A percentile compares a stretch with the other conserved stretches of the same genome.
These are phyloP conservation scores for Raphanus hybrid DNA, from an alignment of 441 rosid genomes.

Conservation along the genomic window DNA sequence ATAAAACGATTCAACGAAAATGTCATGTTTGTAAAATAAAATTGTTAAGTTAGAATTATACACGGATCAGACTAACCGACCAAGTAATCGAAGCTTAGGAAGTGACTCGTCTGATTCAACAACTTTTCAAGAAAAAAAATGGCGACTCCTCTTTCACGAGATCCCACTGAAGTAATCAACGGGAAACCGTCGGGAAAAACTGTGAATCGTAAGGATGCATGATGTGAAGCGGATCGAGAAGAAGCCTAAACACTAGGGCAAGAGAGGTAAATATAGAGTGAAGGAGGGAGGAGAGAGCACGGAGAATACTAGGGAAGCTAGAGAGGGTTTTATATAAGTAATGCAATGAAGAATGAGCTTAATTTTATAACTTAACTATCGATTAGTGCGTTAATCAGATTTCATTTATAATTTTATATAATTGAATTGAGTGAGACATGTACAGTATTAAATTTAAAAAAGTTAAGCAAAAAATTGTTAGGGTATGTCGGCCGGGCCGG, in stretches of 20 bases:
- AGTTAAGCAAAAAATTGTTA: too few species aligned
- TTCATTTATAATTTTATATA: background rate
- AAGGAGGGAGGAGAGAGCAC: background rate
- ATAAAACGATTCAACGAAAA: background rate
- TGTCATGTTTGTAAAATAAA: background rate
- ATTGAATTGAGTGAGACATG: background rate
- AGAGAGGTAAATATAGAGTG: background rate
- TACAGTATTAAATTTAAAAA: too few species aligned
- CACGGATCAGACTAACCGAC: conserved; percentile 8
- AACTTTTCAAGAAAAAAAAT: background rate
- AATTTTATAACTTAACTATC: background rate
- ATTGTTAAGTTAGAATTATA: background rate
- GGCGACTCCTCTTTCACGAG: background rate
- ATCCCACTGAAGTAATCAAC: background rate
- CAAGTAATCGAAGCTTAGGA: background rate
- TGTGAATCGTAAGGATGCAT: background rate
- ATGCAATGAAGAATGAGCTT: conserved; percentile 25
- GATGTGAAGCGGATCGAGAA: background rate
- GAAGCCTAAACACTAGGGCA: conserved; percentile 21
- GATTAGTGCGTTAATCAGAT: conserved; percentile 13
- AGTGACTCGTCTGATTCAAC: background rate
- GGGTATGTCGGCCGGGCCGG: too few species aligned
- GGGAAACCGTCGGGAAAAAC: background rate
- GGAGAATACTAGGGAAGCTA: background rate
- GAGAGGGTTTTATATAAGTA: conserved; percentile 31